Base-by-base conservation (phyloP, 116 monocot genomes). In the Dioscorea cayenensis region DNA sequence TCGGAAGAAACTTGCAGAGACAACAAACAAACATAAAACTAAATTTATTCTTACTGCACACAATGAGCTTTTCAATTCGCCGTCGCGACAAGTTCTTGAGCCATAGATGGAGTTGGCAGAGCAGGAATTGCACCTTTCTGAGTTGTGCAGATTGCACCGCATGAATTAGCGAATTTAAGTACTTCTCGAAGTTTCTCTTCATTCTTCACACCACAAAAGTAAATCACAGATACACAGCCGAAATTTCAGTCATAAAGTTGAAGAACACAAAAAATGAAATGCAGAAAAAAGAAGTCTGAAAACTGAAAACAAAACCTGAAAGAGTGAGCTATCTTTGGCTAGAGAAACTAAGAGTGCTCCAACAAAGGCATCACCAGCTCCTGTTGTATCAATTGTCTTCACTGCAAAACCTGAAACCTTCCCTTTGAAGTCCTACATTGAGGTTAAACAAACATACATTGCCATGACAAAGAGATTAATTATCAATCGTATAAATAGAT, bases 71-170 rank as follows among this genome's bases (percentile, higher is more conserved):
- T 68, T 25, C 25, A 68, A 17, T 68, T 68, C 5, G 48, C 35
- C 36, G n/a, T 68, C 17, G 48, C 22, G n/a, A 68, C 38, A 19
- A 68, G 68, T n/a, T 68, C 68, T 5, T 20, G 19, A 49, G 68
- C 68, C 5, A 48, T 68, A 23, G 38, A 37, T 49, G 51, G 43
- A 23, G 63, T 86, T 4, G 91, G 95, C 28, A 95, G 81, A 22
- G 95, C 89, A 11, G 95, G 95, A 51, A 95, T 95, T 17, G 95
- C 95, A 48, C 95, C 95, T 69, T 91, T 95, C 77, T 89, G 76
- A 14, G 91, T 95, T 1, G 95, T 91, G 75, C 86, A 84, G 72
- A 95, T 84, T 17, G 95, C 95, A 23, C 95, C 95, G 48, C 91
- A 95, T 2, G 83, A 83, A 63, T 91, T 95, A 3, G 89, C 85